A percentile compares a stretch with the other conserved stretches of the same genome.
Evolutionary conservation across 495 filamentous ascomycete species (phyloP).

Genomic region (Rhizodiscina lignyota): DNA sequence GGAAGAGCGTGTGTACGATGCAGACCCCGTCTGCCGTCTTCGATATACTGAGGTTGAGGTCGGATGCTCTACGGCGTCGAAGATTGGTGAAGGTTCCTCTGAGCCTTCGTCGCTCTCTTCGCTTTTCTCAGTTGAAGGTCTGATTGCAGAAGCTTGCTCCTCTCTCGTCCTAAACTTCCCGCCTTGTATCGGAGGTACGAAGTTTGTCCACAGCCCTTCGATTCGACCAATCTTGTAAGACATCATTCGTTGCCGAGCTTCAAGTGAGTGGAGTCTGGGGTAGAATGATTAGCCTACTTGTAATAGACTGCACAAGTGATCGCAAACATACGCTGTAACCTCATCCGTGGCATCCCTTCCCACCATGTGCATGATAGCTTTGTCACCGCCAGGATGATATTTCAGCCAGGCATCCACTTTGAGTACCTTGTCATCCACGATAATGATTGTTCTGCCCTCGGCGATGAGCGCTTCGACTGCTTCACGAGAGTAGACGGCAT

Average conservation of each 20-base stretch:
- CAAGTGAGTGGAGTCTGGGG: slow-evolving; percentile 62
- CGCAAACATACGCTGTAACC: slow-evolving; percentile 60
- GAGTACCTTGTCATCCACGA: slow-evolving; percentile 64
- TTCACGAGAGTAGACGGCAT: slow-evolving; percentile 35
- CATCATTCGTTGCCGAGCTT: slow-evolving; percentile 61
- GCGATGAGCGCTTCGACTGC: slow-evolving; percentile 81
- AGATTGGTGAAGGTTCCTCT: slow-evolving; percentile 24
- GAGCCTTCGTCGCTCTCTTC: slow-evolving; percentile 22
- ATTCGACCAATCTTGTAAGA: slow-evolving; percentile 72
- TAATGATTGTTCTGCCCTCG: slow-evolving; percentile 65
- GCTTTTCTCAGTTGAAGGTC: no score
- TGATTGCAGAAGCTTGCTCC: no score
- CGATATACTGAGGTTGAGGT: slow-evolving; percentile 3
- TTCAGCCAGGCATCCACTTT: slow-evolving; percentile 76
- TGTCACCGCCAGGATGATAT: slow-evolving; percentile 87
- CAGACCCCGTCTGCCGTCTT: slow-evolving; percentile 1
- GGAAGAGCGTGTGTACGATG: slow-evolving; percentile 6
- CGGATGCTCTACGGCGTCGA: slow-evolving; percentile 14
- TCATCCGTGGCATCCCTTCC: slow-evolving; percentile 95
- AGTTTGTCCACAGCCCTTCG: slow-evolving; percentile 73
- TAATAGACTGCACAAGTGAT: slow-evolving; percentile 1
- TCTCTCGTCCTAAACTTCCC: slow-evolving; percentile 55
- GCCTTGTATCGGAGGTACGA: slow-evolving; percentile 83
- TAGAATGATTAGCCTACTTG: not conserved
- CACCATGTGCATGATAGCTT: slow-evolving; percentile 87